These are phyloP conservation scores for Sugiyamaella boreocaroliniensis DNA, from an alignment of 805 yeast species.

Conservation along the genomic window DNA sequence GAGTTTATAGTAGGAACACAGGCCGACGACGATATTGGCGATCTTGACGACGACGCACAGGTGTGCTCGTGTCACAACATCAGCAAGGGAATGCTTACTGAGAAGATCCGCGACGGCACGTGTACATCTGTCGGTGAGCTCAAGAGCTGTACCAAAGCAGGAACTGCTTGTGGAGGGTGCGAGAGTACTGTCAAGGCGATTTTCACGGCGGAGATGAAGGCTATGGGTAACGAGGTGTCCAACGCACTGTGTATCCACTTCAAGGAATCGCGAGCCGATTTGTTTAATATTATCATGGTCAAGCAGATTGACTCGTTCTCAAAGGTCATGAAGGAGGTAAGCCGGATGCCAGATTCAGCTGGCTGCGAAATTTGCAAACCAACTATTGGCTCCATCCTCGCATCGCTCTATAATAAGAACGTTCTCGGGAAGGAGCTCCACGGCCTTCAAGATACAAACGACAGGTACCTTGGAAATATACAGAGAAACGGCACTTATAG, in stretches of 20 bases:
- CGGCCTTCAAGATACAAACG: slow-evolving; percentile 36
- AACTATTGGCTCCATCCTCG: slow-evolving; percentile 32
- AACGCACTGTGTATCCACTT: slow-evolving; percentile 33
- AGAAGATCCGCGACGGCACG: slow-evolving; percentile 27
- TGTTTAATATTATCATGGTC: slow-evolving; percentile 34
- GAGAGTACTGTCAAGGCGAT: slow-evolving; percentile 34
- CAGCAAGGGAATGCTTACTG: slow-evolving; percentile 30
- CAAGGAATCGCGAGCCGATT: slow-evolving; percentile 32
- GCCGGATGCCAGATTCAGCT: slow-evolving; percentile 25
- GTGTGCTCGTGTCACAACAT: slow-evolving; percentile 36
- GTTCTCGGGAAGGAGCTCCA: slow-evolving; percentile 29
- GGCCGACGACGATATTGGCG: slow-evolving; percentile 29
- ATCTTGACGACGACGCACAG: slow-evolving; percentile 32
- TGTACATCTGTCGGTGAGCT: slow-evolving; percentile 30
- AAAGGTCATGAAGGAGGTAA: slow-evolving; percentile 29
- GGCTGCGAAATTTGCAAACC: slow-evolving; percentile 38
- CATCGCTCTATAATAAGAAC: slow-evolving; percentile 32
- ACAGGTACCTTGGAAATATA: slow-evolving; percentile 33
- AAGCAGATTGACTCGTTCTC: slow-evolving; percentile 27
- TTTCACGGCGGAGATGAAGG: slow-evolving; percentile 33
- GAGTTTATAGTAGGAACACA: slow-evolving; percentile 29
- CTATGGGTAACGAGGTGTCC: slow-evolving; percentile 31
- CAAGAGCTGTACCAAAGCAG: slow-evolving; percentile 34
- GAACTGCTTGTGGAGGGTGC: slow-evolving; percentile 38
- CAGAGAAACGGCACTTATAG: slow-evolving; percentile 37